These are phyloP conservation scores for Mallotus repandus DNA, from an alignment of 441 rosid species.

Conservation along the genomic window DNA sequence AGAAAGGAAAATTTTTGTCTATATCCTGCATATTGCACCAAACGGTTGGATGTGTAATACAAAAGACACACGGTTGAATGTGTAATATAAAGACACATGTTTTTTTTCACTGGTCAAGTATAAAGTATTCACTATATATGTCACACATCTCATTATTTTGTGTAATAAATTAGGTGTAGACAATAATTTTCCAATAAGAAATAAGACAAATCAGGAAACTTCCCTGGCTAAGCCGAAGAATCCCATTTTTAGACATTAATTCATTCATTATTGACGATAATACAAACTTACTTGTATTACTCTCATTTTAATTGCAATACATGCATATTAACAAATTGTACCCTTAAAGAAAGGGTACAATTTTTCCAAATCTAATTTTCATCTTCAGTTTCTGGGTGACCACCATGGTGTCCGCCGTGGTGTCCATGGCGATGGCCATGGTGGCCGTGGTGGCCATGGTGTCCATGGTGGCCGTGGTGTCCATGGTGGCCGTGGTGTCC, in stretches of 20 bases:
- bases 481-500: background rate
- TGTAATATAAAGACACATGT: no score
- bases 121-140: no score
- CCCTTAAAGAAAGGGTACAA: background rate
- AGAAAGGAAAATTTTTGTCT: no score
- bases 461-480: background rate
- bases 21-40: no score
- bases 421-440: background rate
- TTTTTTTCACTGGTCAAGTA: no score
- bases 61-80: no score
- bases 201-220: no score
- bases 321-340: background rate
- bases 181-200: no score
- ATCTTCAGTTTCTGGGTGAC: slow-evolving; percentile 5
- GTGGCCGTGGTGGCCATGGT: background rate
- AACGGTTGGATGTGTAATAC: no score
- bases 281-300: background rate
- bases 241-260: background rate
- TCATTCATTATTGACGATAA: background rate
- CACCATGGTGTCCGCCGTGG: background rate
- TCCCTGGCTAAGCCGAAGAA: background rate
- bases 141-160: no score
- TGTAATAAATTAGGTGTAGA: no score
- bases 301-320: background rate
- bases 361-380: slow-evolving; percentile 6